These are phyloP conservation scores for Fraxinus velutina DNA, from an alignment of 305 asterid genomes.

Conservation along the genomic window DNA sequence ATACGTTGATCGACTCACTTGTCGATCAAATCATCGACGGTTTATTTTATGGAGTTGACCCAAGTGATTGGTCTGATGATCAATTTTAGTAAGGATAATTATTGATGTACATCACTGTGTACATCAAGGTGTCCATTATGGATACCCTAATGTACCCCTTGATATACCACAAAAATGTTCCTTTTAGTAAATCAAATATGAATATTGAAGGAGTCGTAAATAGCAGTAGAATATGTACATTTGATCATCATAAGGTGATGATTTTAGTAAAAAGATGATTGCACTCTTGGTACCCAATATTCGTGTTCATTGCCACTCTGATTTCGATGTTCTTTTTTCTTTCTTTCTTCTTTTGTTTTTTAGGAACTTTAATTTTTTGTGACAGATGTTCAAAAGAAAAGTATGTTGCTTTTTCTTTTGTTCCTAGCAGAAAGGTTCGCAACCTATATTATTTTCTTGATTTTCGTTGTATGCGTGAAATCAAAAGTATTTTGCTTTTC, in stretches of 20 bases:
- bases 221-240: not conserved
- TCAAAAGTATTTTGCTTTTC: no score
- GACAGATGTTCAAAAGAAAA: no score
- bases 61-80: slow-evolving; percentile 43
- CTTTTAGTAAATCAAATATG: not conserved
- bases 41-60: slow-evolving; percentile 59
- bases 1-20: slow-evolving; percentile 65
- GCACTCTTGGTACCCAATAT: not conserved
- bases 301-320: no score
- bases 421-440: not conserved
- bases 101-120: no score
- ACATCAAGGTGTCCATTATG: no score
- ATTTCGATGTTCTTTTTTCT: no score
- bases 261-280: no score
- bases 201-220: not conserved
- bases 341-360: no score
- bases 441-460: not conserved
- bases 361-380: not conserved
- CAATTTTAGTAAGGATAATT: not conserved
- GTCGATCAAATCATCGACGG: slow-evolving; percentile 76
- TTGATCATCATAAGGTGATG: not conserved
- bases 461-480: no score
- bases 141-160: no score
- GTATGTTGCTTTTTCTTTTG: not conserved
- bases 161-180: no score